These are phyloP conservation scores for Clathrospora elynae DNA, from an alignment of 2,329 filamentous ascomycete species.

Conservation along the genomic window DNA sequence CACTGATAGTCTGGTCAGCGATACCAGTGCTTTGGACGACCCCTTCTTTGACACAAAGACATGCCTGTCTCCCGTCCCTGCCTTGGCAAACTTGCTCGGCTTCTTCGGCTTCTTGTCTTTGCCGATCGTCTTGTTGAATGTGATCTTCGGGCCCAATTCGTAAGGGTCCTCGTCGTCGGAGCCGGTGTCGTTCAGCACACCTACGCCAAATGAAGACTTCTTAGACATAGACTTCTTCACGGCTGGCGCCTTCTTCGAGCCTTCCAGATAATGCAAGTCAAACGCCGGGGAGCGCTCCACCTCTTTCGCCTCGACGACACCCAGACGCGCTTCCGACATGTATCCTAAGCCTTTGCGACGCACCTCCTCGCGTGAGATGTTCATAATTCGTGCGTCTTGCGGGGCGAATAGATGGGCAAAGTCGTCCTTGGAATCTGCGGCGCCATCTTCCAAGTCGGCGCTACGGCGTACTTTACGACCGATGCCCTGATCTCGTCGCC, in stretches of 20 bases:
- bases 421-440: slow-evolving; percentile 48
- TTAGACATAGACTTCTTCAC: slow-evolving; percentile 54
- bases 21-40: slow-evolving; percentile 54
- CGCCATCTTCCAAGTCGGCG: slow-evolving; percentile 67
- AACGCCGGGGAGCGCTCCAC: slow-evolving; percentile 18
- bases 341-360: slow-evolving; percentile 71
- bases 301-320: slow-evolving; percentile 35
- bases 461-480: slow-evolving; percentile 81
- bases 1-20: slow-evolving; percentile 67
- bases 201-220: slow-evolving; percentile 81
- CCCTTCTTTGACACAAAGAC: slow-evolving; percentile 75
- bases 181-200: slow-evolving; percentile 87
- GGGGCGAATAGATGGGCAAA: slow-evolving; percentile 79
- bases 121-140: slow-evolving; percentile 80
- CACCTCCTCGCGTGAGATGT: slow-evolving; percentile 68
- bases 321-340: slow-evolving; percentile 62
- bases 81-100: slow-evolving; percentile 61
- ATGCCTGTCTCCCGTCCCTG: slow-evolving; percentile 68
- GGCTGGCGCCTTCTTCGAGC: slow-evolving; percentile 18
- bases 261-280: slow-evolving; percentile 33
- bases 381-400: slow-evolving; percentile 73
- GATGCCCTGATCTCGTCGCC: slow-evolving; percentile 91
- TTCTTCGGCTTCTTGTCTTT: slow-evolving; percentile 76
- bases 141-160: slow-evolving; percentile 86
- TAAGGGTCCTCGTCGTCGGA: slow-evolving; percentile 97